These are phyloP conservation scores for Xylaria sp. DNA, from an alignment of 2,329 filamentous ascomycete species.

Conservation along the genomic window DNA sequence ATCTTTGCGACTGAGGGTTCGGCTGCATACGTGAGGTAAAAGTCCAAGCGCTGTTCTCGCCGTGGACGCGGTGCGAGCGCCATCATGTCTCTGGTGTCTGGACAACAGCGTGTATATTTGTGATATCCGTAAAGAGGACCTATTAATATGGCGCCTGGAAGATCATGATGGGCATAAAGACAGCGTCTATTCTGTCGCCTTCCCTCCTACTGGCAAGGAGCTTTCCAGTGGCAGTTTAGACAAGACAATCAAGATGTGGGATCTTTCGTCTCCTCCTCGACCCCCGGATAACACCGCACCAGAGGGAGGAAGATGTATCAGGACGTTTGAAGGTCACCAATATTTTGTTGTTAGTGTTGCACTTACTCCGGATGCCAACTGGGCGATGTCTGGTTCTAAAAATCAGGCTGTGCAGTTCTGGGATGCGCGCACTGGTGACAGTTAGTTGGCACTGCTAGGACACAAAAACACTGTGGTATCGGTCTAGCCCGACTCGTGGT, in stretches of 20 bases:
- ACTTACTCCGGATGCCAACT: constrained; percentile 90
- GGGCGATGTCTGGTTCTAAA: constrained; percentile 98
- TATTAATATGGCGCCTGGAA: constrained; percentile 91
- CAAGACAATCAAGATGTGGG: constrained; percentile 99
- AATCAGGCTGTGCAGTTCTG: constrained; percentile 98
- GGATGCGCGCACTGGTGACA: constrained; percentile 92
- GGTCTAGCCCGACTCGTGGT: constrained; percentile 89
- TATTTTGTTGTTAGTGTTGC: constrained; percentile 98
- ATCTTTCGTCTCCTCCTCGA: constrained; percentile 73
- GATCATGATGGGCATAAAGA: constrained; percentile 96
- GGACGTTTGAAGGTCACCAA: constrained; percentile 97
- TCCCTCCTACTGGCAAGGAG: constrained; percentile 92
- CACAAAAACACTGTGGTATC: constrained; percentile 99
- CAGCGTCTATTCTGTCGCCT: constrained; percentile 95
- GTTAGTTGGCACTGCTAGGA: constrained; percentile 97
- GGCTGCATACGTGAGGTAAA: too few species aligned
- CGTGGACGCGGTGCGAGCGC: too few species aligned
- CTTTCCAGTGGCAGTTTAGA: constrained; percentile 95
- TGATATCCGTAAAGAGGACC: constrained; percentile 87
- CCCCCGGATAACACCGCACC: constrained; percentile 71
- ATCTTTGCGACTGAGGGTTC: too few species aligned
- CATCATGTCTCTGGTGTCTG: too few species aligned
- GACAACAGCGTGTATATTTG: constrained; percentile 99
- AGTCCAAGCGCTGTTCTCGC: too few species aligned
- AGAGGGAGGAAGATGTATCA: constrained; percentile 92